Base-by-base conservation (phyloP, 2,329 filamentous ascomycete genomes). In the Xylariaceae sp. region DNA sequence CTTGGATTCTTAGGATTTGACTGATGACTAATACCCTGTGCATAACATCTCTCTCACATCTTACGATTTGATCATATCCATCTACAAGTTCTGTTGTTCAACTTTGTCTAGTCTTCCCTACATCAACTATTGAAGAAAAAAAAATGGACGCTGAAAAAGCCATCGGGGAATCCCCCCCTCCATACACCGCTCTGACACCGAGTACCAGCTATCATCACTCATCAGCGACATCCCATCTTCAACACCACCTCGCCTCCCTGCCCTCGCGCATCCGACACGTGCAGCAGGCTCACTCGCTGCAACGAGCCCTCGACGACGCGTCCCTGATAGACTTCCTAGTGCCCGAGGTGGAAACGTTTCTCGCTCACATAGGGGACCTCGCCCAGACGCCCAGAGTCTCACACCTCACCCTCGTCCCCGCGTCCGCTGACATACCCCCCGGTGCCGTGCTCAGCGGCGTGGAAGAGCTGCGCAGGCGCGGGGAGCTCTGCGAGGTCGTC, bases 391-490 rank as follows among this genome's bases (percentile, higher is more conserved):
- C 64, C 1, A 46, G 52, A 2, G 36, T 62, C 0, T 62, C 69
- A 1, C 65, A 71, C 34, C 60, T 73, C 31, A 65, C 62, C 6
- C 53, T 76, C 24, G 62, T 75, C 0, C 71, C 72, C 0, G 64
- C 51, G 2, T 50, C n/a, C n/a, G n/a, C 52, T 4, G 66, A 64
- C 3, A 63, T 74, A 0, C 60, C 57, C 8, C 24, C 27, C 2
- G 41, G 49, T 24, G 54, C 56, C 3, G 24, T 36, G 3, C 48
- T 57, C 7, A 59, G 57, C 23, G 51, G 50, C 8, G 33, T 52
- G 30, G 57, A 59, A 15, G 56, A 59, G 4, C 54, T 59, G 51
- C 47, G 43, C 23, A 46, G 43, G 14, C 54, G 51, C 8, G 52
- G 52, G 12, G 57, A 59, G 30, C 15, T 55, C n/a, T 53, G 52